These are phyloP conservation scores for Ceratopteris richardii DNA, from an alignment of 75 land plant species.

Conservation along the genomic window DNA sequence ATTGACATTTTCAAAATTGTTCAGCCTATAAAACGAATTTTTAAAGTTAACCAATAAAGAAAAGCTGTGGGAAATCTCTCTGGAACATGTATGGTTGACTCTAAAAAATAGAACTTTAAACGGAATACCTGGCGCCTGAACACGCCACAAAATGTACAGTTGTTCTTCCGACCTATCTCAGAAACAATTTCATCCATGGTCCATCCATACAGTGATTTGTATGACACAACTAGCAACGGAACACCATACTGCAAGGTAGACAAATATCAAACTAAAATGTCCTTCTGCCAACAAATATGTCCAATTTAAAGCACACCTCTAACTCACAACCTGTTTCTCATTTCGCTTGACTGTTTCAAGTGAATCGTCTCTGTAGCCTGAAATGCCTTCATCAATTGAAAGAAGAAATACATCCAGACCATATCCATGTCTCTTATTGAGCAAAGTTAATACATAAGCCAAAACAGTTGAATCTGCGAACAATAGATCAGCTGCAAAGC, in stretches of 20 bases:
- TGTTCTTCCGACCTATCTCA: conserved; percentile 88
- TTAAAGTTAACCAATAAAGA: background rate
- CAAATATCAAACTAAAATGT: background rate
- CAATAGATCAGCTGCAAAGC: conserved; percentile 3
- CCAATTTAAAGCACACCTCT: background rate
- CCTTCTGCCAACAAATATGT: background rate
- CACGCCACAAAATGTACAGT: conserved; percentile 99
- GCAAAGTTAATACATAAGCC: conserved; percentile 77
- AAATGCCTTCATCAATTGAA: conserved; percentile 95
- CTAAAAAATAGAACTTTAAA: background rate
- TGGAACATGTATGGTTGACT: background rate
- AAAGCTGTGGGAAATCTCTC: background rate
- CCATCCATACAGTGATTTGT: conserved; percentile 95
- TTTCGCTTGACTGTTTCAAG: conserved; percentile 98
- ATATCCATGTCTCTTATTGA: conserved; percentile 72
- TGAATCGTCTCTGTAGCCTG: conserved; percentile 98
- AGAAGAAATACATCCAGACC: conserved; percentile 87
- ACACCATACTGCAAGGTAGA: conserved; percentile 65
- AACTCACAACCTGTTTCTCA: conserved; percentile 71
- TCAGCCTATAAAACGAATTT: background rate
- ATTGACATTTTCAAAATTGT: background rate
- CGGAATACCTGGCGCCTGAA: conserved; percentile 81
- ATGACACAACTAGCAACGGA: conserved; percentile 87
- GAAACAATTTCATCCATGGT: conserved; percentile 98
- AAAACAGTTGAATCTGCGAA: conserved; percentile 95